These are phyloP conservation scores for Saccharomycopsis sp. DNA, from an alignment of 805 yeast species.

Conservation along the genomic window DNA sequence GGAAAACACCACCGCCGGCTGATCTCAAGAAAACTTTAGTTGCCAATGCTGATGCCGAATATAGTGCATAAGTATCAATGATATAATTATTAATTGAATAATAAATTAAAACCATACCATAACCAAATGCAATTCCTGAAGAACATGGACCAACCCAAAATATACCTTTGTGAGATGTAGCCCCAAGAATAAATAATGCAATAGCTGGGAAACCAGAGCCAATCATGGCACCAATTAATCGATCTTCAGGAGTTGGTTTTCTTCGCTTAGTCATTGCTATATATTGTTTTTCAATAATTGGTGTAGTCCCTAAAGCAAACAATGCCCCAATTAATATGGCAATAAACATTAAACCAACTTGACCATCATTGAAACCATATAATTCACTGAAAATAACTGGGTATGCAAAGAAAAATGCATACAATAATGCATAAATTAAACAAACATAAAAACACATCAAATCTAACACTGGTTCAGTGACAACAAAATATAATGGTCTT, in stretches of 20 bases:
- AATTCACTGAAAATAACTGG: slow-evolving; percentile 80
- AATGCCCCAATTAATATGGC: slow-evolving; percentile 86
- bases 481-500: slow-evolving; percentile 72
- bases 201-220: slow-evolving; percentile 81
- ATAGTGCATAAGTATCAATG: slow-evolving; percentile 81
- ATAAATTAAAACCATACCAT: slow-evolving; percentile 69
- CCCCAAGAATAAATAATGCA: slow-evolving; percentile 74
- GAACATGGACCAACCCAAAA: slow-evolving; percentile 78
- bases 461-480: slow-evolving; percentile 80
- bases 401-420: slow-evolving; percentile 92
- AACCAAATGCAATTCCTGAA: slow-evolving; percentile 75
- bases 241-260: slow-evolving; percentile 70
- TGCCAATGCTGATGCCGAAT: slow-evolving; percentile 75
- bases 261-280: slow-evolving; percentile 43
- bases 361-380: slow-evolving; percentile 71
- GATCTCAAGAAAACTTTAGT: slow-evolving; percentile 75
- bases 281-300: slow-evolving; percentile 60
- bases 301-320: slow-evolving; percentile 68
- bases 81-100: slow-evolving; percentile 76
- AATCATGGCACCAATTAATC: slow-evolving; percentile 73
- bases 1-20: slow-evolving; percentile 85
- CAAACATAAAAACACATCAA: slow-evolving; percentile 82
- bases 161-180: slow-evolving; percentile 61
- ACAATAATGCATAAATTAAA: slow-evolving; percentile 79
- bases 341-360: slow-evolving; percentile 79